These are phyloP conservation scores for Mortierella sp. DNA, from an alignment of 371 early-diverging fungal species.

Conservation along the genomic window DNA sequence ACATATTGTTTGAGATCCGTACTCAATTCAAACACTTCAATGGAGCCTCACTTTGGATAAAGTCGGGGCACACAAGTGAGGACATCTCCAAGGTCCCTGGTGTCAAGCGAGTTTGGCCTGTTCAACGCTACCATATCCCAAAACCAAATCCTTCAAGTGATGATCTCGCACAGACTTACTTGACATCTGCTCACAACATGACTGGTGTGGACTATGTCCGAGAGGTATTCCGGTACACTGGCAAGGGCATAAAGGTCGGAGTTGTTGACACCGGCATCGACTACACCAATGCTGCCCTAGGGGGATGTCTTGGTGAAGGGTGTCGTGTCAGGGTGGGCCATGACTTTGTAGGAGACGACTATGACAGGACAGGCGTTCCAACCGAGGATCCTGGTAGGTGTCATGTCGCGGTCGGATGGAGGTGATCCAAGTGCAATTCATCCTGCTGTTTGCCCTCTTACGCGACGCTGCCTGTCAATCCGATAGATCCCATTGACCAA, in stretches of 20 bases:
- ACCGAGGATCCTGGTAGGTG: too few relatives aligned
- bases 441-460: too few relatives aligned
- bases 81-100: constrained; percentile 33
- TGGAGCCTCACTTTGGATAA: constrained; percentile 44
- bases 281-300: constrained; percentile 64
- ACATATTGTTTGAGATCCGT: constrained; percentile 41
- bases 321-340: constrained; percentile 56
- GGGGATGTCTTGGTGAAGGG: constrained; percentile 59
- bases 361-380: too few relatives aligned
- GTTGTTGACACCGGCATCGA: constrained; percentile 66
- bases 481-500: constrained; percentile 60
- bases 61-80: constrained; percentile 33
- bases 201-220: constrained; percentile 68
- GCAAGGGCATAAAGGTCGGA: constrained; percentile 69
- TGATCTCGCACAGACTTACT: neutral
- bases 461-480: too few relatives aligned
- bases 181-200: constrained; percentile 57
- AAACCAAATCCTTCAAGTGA: constrained; percentile 25
- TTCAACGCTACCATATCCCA: constrained; percentile 32
- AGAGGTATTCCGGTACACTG: constrained; percentile 59
- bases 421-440: too few relatives aligned
- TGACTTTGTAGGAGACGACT: constrained; percentile 59
- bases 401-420: too few relatives aligned
- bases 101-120: constrained; percentile 55
- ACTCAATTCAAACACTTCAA: constrained; percentile 46